A percentile compares a stretch with the other conserved stretches of the same genome.
These are phyloP conservation scores for Alternaria gaisen DNA, from an alignment of 2,329 filamentous ascomycete species.

Conservation along the genomic window DNA sequence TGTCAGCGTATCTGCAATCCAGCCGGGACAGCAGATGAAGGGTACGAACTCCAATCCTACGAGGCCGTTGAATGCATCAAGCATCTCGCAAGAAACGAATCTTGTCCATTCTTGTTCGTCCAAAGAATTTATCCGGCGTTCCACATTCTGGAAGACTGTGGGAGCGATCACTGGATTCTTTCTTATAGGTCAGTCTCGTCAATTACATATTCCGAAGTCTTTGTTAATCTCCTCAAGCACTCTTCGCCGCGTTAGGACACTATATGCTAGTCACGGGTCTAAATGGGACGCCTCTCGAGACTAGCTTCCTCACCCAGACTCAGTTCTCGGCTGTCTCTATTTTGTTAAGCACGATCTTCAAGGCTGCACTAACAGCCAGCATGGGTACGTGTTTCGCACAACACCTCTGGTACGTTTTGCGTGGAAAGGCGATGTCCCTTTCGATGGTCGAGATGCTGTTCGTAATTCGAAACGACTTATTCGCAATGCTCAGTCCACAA, in stretches of 20 bases:
- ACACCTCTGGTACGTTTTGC: not conserved
- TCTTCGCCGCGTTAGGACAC: not conserved
- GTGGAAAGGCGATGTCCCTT: not conserved
- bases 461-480: accelerated
- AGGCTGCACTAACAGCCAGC: not conserved
- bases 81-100: accelerated
- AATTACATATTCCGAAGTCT: too few relatives aligned
- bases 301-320: accelerated
- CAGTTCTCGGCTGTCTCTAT: not conserved
- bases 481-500: not conserved
- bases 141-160: not conserved
- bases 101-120: accelerated
- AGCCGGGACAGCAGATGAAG: not conserved
- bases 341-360: not conserved
- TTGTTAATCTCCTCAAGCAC: not conserved
- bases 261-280: not conserved
- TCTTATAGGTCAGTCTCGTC: not conserved
- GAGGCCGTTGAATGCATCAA: not conserved
- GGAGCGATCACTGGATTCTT: not conserved
- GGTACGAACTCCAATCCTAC: accelerated
- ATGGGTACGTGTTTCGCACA: not conserved
- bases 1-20: not conserved
- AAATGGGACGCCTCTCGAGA: accelerated
- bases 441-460: not conserved
- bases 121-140: not conserved